Conservation (phyloP, 1,139 yeast species). For the Geotrichum carabidarum region DNA sequence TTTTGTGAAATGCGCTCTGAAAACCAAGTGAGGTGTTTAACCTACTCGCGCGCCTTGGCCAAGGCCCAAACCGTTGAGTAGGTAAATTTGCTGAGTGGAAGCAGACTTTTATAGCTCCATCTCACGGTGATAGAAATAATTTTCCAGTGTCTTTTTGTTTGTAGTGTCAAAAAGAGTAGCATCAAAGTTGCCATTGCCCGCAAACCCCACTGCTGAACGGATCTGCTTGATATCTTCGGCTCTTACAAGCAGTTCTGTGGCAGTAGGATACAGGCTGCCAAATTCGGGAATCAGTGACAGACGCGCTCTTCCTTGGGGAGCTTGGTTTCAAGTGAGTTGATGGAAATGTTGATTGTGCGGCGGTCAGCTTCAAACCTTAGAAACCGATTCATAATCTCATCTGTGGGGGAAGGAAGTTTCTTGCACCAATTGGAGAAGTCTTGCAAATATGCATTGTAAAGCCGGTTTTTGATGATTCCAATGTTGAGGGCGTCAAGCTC, state of each 20-base stretch:
- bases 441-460: constrained; percentile 88
- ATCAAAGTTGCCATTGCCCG: constrained; percentile 44
- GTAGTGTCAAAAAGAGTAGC: constrained; percentile 63
- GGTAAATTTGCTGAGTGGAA: constrained; percentile 92
- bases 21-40: constrained; percentile 94
- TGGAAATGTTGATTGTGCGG: constrained; percentile 82
- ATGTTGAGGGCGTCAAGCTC: constrained; percentile 93
- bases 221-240: constrained; percentile 86
- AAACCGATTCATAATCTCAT: constrained; percentile 70
- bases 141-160: constrained; percentile 65
- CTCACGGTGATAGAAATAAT: constrained; percentile 85
- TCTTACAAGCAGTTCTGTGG: constrained; percentile 61
- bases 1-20: constrained; percentile 75
- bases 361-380: constrained; percentile 92
- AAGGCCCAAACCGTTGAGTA: constrained; percentile 92
- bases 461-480: constrained; percentile 85
- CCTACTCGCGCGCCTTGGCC: constrained; percentile 90
- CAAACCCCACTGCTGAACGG: constrained; percentile 62
- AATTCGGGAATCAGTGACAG: constrained; percentile 65
- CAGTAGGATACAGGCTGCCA: constrained; percentile 76
- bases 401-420: constrained; percentile 68
- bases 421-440: constrained; percentile 68
- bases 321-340: constrained; percentile 82
- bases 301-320: constrained; percentile 64
- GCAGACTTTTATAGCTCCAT: constrained; percentile 90